Evolutionary conservation across 2,329 filamentous ascomycete genomes (phyloP).

Genomic region (Botrytis fragariae): DNA sequence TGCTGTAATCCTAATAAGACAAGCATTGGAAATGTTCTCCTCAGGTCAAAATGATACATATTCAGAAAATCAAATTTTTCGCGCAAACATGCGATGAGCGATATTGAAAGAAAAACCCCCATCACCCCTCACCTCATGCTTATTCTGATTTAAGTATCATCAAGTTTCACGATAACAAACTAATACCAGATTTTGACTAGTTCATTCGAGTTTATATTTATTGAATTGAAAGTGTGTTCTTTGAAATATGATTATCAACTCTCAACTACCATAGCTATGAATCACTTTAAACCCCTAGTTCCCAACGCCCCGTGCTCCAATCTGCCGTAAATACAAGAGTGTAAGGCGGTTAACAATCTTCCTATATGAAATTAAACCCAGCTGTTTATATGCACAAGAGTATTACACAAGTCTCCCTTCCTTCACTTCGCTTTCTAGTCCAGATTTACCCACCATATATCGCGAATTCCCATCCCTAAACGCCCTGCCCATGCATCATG

Average conservation of each 20-base stretch:
- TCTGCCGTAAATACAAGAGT: background rate
- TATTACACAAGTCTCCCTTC: constrained; percentile 7
- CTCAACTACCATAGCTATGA: background rate
- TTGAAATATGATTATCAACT: background rate
- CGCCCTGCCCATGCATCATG: background rate
- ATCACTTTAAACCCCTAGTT: background rate
- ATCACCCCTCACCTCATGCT: background rate
- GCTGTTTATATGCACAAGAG: constrained; percentile 11
- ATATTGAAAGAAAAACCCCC: background rate
- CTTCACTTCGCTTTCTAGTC: background rate
- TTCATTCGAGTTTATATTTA: background rate
- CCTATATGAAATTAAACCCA: background rate
- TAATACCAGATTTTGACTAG: background rate
- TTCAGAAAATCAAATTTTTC: background rate
- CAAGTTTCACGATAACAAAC: background rate
- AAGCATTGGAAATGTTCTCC: background rate
- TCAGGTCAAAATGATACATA: background rate
- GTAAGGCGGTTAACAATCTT: background rate
- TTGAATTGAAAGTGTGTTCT: background rate
- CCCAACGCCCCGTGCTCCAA: background rate
- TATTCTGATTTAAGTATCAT: background rate
- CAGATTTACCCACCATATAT: background rate
- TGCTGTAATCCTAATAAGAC: background rate
- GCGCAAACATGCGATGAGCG: background rate
- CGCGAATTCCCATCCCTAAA: background rate